Evolutionary conservation across 169 alveolate species (phyloP), one percentile per base, ranked within the genome.

Genomic region (Miamiensis avidus): DNA sequence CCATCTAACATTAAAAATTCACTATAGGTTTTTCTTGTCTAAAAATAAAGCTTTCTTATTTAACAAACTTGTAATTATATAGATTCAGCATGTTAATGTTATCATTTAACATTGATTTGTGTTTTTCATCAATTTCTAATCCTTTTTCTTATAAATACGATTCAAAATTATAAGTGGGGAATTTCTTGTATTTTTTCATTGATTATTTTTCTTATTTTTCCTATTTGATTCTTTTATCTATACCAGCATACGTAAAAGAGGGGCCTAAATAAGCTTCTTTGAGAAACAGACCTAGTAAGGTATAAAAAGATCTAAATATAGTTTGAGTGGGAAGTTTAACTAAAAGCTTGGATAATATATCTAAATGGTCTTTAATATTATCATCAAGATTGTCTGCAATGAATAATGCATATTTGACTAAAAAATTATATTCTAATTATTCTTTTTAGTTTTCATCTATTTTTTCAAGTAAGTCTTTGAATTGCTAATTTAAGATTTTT

Each of bases 181-280:
- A 79, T 79, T 49, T 49, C 76, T 49, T 79, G 32, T 28, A 28
- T 65, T 49, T 29, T 26, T 34, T 34, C 20, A 28, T 0, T 29
- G 29, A 28, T n/a, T 79, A 34, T 25, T 28, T 29, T 34, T 28
- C 31, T 34, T 29, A 29, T 31, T 79, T 79, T 79, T 79, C 84
- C 30, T 34, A 31, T 79, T 79, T 79, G 31, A 49, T 34, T 64
- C 65, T 79, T 34, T 31, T 49, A 6, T 28, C 26, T 0, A 74
- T 34, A n/a, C 64, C 76, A 29, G 75, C 30, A 64, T 65, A 34
- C 27, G 65, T 34, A 29, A 49, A 49, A 1, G 84, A 79, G 29
- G 84, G 84, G 4, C 84, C 84, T 34, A 74, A 34, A 69, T 74
- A 79, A 29, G 33, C 65, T 29, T 79, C 84, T 29, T 79, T 79